phyloP scores from a whole-genome alignment of 768 basidiomycete species.

The Tricholoma sp. region DNA sequence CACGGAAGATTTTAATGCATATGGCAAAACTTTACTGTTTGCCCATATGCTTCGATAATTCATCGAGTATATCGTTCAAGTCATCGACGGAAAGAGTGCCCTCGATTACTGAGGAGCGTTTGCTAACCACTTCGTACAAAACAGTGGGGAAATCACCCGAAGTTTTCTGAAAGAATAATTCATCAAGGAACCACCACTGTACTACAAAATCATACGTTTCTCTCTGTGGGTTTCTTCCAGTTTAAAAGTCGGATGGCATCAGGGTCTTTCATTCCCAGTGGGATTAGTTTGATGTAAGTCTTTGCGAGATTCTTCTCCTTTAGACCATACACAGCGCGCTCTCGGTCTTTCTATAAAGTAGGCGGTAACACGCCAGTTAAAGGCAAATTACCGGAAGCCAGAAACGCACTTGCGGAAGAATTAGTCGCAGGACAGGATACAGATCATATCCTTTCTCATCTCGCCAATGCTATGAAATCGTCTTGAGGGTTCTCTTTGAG shows the following conservation, averaged over 20 bases:
- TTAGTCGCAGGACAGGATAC: slow-evolving; percentile 82
- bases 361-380: background rate
- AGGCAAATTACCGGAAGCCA: background rate
- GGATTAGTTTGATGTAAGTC: slow-evolving; percentile 85
- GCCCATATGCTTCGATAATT: slow-evolving; percentile 64
- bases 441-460: slow-evolving; percentile 80
- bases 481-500: slow-evolving; percentile 6
- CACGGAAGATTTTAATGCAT: background rate
- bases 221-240: slow-evolving; percentile 83
- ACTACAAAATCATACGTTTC: slow-evolving; percentile 36
- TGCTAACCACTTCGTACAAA: slow-evolving; percentile 80
- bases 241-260: slow-evolving; percentile 80
- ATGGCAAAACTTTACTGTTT: slow-evolving; percentile 53
- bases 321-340: slow-evolving; percentile 86
- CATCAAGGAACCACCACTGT: background rate
- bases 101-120: slow-evolving; percentile 74
- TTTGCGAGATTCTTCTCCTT: slow-evolving; percentile 96
- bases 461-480: slow-evolving; percentile 67
- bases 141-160: slow-evolving; percentile 89
- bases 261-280: slow-evolving; percentile 71
- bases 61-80: slow-evolving; percentile 76
- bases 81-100: slow-evolving; percentile 77
- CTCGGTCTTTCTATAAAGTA: slow-evolving; percentile 76
- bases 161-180: slow-evolving; percentile 39
- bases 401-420: slow-evolving; percentile 76